Evolutionary conservation across 2,329 filamentous ascomycete species (phyloP), one percentile per base, ranked within the genome.

Genomic region (Zelopaecilomyces penicillatus): DNA sequence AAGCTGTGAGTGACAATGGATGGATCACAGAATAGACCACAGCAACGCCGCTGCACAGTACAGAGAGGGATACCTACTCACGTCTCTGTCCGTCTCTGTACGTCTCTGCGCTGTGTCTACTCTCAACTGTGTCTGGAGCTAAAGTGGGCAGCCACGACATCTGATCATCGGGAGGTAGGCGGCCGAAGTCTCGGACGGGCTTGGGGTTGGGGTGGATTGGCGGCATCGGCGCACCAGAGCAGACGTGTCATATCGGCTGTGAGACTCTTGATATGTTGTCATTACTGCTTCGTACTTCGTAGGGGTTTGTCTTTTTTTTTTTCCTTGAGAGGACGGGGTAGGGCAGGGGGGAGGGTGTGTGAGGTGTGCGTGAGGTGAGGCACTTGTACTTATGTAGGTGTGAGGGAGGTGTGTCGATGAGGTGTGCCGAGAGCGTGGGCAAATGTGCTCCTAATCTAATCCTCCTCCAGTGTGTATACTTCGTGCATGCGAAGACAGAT

Each of bases 191-290:
- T 58, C 47, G 46, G 54, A 36, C 29, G 32, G 39, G 41, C 37
- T 26, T 44, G 48, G 34, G 30, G 45, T 44, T 41, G 45, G 51
- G 51, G 45, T 49, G 49, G 46, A 51, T 50, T 52, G 37, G 50
- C 41, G 30, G 40, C 32, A 42, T 42, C 30, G 31, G 31, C 19
- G 45, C 29, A 44, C 39, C 45, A 51, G 52, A 57, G 54, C 45
- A 62, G 61, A 64, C 61, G 53, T 64, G 61, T 64, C 61, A 63
- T 57, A 62, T 64, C 54, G 51, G 48, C 50, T 56, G 54, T 60
- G 54, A 61, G 54, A 59, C 59, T 53, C 45, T 40, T 41, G 43
- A 48, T 36, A 49, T 50, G 52, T 48, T 52, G 52, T 50, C 53
- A 55, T 51, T n/a, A 40, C 12, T 37, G 32, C 29, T 30, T 31